Evolutionary conservation across 306 rosid genomes (phyloP).

Genomic region (Cucumis hystrix): DNA sequence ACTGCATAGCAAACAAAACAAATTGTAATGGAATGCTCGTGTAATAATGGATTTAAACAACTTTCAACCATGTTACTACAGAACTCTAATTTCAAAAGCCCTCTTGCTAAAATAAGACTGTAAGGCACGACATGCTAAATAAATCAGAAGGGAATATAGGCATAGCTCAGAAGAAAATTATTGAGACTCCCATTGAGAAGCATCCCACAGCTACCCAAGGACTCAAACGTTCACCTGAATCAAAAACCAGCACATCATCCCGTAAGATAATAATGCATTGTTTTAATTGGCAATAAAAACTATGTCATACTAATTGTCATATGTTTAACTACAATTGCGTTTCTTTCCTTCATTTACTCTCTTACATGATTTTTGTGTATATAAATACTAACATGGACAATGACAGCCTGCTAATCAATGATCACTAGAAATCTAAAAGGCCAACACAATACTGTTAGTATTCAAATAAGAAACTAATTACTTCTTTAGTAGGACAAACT

Average conservation of each 20-base stretch:
- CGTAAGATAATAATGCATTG: not conserved
- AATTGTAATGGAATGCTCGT: not conserved
- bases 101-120: not conserved
- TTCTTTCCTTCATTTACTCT: not conserved
- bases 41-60: constrained; percentile 3
- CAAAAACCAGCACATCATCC: constrained; percentile 11
- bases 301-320: too few species aligned
- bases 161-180: constrained; percentile 35
- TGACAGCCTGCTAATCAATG: not conserved
- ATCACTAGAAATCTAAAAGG: not conserved
- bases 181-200: constrained; percentile 47
- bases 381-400: not conserved
- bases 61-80: not conserved
- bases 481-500: not conserved
- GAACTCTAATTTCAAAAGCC: not conserved
- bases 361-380: not conserved
- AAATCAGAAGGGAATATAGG: not conserved
- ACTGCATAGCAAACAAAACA: not conserved
- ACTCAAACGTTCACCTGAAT: constrained; percentile 59
- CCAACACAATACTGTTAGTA: not conserved
- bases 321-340: not conserved
- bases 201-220: constrained; percentile 57
- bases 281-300: not conserved
- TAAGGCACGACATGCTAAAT: not conserved
- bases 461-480: not conserved